Evolutionary conservation across 1,284 basidiomycete genomes (phyloP).

Genomic region (Irpex lacteus): DNA sequence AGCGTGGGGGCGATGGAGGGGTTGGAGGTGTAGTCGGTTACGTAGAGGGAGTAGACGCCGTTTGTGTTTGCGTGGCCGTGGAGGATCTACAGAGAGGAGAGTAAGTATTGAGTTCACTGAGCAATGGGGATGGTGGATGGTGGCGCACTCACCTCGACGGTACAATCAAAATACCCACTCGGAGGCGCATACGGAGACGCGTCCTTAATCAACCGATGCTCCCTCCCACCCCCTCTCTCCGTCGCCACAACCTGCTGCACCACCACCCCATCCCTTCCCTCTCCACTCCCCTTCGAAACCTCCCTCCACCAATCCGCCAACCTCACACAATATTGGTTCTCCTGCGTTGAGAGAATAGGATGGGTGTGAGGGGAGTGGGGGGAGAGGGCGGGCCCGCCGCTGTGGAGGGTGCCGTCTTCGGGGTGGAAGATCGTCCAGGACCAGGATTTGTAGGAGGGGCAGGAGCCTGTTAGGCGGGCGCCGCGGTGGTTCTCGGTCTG

Average conservation of each 20-base stretch:
- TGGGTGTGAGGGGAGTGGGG: constrained; percentile 23
- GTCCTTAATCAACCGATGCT: constrained; percentile 52
- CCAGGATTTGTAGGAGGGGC: constrained; percentile 25
- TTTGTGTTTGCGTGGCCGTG: constrained; percentile 36
- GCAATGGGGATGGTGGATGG: not conserved
- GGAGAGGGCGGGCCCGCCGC: constrained; percentile 28
- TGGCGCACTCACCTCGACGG: constrained; percentile 51
- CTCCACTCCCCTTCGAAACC: constrained; percentile 25
- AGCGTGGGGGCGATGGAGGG: constrained; percentile 28
- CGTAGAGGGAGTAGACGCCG: constrained; percentile 49
- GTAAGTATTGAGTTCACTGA: not conserved
- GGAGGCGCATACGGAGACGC: constrained; percentile 37
- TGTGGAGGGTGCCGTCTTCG: constrained; percentile 9
- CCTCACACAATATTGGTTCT: constrained; percentile 34
- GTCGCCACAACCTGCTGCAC: constrained; percentile 21
- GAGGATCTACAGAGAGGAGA: constrained; percentile 40
- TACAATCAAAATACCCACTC: constrained; percentile 62
- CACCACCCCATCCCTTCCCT: constrained; percentile 15
- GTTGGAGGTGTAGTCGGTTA: constrained; percentile 66
- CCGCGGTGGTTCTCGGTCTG: constrained; percentile 24
- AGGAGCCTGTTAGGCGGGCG: constrained; percentile 27
- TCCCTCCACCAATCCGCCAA: constrained; percentile 57
- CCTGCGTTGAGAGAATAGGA: constrained; percentile 17
- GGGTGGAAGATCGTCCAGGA: constrained; percentile 28
- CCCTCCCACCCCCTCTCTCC: constrained; percentile 20